Evolutionary conservation across 495 filamentous ascomycete genomes (phyloP), one percentile per base, ranked within the genome.

Genomic region (Aspergillus affinis): DNA sequence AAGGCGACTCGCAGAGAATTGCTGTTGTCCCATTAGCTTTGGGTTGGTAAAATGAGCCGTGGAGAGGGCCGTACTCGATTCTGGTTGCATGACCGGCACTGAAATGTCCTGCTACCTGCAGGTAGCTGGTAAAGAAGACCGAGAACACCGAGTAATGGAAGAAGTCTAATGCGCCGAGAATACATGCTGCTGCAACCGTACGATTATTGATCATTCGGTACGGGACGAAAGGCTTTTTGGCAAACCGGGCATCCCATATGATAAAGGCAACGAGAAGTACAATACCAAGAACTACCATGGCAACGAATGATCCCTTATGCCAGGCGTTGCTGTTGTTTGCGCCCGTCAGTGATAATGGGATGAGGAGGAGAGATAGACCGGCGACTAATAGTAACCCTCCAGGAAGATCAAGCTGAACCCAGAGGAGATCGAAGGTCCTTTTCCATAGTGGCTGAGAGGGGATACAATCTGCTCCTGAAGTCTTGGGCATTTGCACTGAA

Each of bases 141-240:
- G 62, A 62, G 36, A 67, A 67, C 0, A 70, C 65, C 0, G 67
- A 67, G 26, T 67, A 67, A 26, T 67, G 65, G 45, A 70, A 67
- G 50, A 70, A 70, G 26, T 70, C 65, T 3, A 70, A 50, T 6
- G 61, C 61, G 1, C 65, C 65, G 2, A 70, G 59, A 4, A 65
- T 48, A 48, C 67, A 70, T 0, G 77, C 72, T 8, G 75, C 73
- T 30, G 76, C 75, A 4, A 92, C 82, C 48, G 75, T 87, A 27
- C 88, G 84, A 61, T 90, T 83, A 3, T 72, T 82, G 61, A 93
- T 73, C 59, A 94, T 81, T 41, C 83, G 81, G 7, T 82, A 80
- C 9, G 89, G 90, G 3, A 94, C 76, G 3, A 90, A 91, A 5
- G 91, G 91, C 12, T 81, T 85, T 27, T 90, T 82, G 0, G 84